Conservation (phyloP, 2,329 filamentous ascomycete species). For the Alternaria sp. region DNA sequence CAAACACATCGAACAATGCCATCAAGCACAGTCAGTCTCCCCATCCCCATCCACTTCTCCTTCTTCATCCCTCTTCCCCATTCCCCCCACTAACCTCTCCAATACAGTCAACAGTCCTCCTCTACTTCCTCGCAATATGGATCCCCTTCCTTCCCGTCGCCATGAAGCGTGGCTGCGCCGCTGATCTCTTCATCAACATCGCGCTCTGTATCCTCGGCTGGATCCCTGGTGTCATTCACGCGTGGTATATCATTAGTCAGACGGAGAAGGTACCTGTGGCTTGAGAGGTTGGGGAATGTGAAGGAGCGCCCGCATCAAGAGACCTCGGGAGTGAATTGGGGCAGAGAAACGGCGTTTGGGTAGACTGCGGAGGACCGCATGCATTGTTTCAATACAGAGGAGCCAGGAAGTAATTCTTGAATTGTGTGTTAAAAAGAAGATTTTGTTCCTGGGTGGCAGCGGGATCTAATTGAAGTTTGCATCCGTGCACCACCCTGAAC, state of each 20-base stretch:
- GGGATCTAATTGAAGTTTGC: not conserved
- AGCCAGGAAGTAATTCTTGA: too few relatives aligned
- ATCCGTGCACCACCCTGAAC: not conserved
- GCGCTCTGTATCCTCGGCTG: constrained; percentile 46
- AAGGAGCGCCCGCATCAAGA: too few relatives aligned
- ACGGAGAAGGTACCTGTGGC: constrained; percentile 8
- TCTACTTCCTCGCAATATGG: constrained; percentile 43
- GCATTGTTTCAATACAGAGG: too few relatives aligned
- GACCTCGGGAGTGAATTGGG: not conserved
- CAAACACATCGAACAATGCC: constrained; percentile 8
- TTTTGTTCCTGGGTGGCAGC: too few relatives aligned
- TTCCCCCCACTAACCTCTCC: too few relatives aligned
- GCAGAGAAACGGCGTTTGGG: not conserved
- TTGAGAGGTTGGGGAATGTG: not conserved
- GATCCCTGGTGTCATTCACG: constrained; percentile 39
- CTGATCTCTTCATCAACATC: constrained; percentile 53
- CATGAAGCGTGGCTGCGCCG: constrained; percentile 48
- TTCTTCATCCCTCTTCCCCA: too few relatives aligned
- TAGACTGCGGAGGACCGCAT: too few relatives aligned
- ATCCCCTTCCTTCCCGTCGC: constrained; percentile 52
- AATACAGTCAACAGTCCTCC: constrained; percentile 26
- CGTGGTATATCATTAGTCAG: constrained; percentile 35
- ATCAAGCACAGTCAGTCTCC: constrained; percentile 16
- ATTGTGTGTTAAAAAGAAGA: too few relatives aligned
- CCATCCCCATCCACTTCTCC: too few relatives aligned